Conservation (phyloP, 306 rosid genomes). For the Glycine soja region DNA sequence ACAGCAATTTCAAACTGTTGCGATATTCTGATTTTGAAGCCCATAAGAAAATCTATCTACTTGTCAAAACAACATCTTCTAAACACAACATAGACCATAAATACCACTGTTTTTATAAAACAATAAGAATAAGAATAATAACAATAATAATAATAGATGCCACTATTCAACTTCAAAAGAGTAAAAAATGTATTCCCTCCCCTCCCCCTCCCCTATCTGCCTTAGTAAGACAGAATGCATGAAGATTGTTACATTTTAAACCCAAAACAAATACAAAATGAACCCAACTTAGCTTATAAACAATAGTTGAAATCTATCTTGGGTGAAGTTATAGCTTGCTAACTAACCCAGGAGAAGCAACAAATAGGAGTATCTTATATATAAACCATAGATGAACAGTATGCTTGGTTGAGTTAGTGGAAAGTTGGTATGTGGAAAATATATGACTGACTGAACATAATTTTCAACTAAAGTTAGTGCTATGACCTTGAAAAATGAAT, state of each 20-base stretch:
- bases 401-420: constrained; percentile 24
- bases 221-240: constrained; percentile 15
- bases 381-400: constrained; percentile 17
- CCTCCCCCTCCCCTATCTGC: not conserved
- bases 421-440: constrained; percentile 27
- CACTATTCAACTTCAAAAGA: constrained; percentile 28
- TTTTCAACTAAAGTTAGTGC: constrained; percentile 35
- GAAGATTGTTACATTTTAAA: constrained; percentile 1
- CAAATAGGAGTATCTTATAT: constrained; percentile 8
- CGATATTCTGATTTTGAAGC: constrained; percentile 6
- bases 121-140: not conserved
- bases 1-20: constrained; percentile 1
- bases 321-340: constrained; percentile 20
- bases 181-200: not conserved
- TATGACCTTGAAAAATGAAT: constrained; percentile 29
- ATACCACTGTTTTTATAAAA: constrained; percentile 1
- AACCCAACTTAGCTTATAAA: constrained; percentile 3
- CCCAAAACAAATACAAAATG: constrained; percentile 13
- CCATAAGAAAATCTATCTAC: not conserved
- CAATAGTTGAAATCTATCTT: constrained; percentile 16
- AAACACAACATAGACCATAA: constrained; percentile 2
- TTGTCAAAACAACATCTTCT: constrained; percentile 27
- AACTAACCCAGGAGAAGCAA: constrained; percentile 25
- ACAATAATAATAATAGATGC: not conserved
- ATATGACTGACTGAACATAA: not conserved